Evolutionary conservation across 2,329 filamentous ascomycete genomes (phyloP).

Genomic region (Pyrenochaeta sp.): DNA sequence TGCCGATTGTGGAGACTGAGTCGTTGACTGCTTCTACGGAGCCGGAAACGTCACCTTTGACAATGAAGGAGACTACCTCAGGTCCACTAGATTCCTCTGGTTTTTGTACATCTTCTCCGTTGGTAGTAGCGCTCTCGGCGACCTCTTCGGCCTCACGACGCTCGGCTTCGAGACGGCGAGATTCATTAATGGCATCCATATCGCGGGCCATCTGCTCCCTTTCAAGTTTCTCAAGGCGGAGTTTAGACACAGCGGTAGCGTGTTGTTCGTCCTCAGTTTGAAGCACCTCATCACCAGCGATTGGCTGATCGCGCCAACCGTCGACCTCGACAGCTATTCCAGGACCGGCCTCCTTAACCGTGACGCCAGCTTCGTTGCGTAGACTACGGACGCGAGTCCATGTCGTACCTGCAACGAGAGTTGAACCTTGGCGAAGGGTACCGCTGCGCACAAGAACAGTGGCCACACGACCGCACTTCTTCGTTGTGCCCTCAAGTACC

Average conservation of each 20-base stretch:
- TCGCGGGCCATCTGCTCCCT: constrained; percentile 70
- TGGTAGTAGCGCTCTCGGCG: constrained; percentile 37
- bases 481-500: constrained; percentile 91
- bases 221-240: constrained; percentile 75
- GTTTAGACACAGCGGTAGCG: constrained; percentile 79
- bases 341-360: constrained; percentile 77
- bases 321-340: constrained; percentile 92
- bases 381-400: constrained; percentile 87
- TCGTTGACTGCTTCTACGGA: constrained; percentile 90
- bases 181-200: constrained; percentile 79
- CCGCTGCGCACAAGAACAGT: constrained; percentile 89
- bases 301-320: constrained; percentile 90
- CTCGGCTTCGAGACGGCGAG: constrained; percentile 64
- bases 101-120: constrained; percentile 47
- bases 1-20: constrained; percentile 79
- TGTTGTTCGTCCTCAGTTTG: constrained; percentile 80
- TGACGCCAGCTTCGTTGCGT: constrained; percentile 81
- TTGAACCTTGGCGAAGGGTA: constrained; percentile 79
- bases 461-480: constrained; percentile 81
- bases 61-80: constrained; percentile 75
- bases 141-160: constrained; percentile 66
- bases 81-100: constrained; percentile 56
- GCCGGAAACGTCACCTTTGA: constrained; percentile 93
- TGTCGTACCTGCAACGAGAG: constrained; percentile 85
- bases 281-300: constrained; percentile 85